Evolutionary conservation across 2,329 filamentous ascomycete genomes (phyloP), one percentile per base, ranked within the genome.

Genomic region (Aureobasidium mangrovei): DNA sequence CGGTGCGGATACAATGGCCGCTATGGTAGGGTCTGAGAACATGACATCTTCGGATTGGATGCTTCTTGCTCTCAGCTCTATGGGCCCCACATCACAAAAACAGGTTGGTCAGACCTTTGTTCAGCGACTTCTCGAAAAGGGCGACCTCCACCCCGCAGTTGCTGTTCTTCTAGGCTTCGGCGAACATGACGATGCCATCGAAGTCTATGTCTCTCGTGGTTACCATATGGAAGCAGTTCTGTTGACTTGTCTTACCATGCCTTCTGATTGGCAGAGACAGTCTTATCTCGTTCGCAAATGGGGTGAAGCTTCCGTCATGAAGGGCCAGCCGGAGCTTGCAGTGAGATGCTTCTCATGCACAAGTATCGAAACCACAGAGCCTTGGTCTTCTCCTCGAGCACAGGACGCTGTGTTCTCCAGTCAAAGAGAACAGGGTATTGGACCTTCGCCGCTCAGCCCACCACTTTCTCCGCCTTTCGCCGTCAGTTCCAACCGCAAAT

Each of bases 11-110:
- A 79, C 89, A 39, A 87, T 95, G 80, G 79, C 83, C 8, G 82
- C 87, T 2, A 87, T 85, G 74, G 72, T 83, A 36, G 74, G 82
- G 41, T 86, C 89, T 0, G 83, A 91, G 60, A 85, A 88, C n/a
- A 91, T 93, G 79, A 91, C 89, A 7, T 89, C 87, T 2, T 88
- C 88, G 0, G 93, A 97, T 69, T 98, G 93, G 93, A 96, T 98
- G 89, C 73, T 97, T 56, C 74, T 98, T 35, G 91, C 93, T 8
- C 72, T 98, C 49, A 95, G 88, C 65, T 87, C 88, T 39, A 94
- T 97, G 70, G 89, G 87, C 0, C 66, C 70, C 38, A 72, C 74
- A 36, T 89, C 89, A 1, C 88, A 94, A 63, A 91, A 94, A 67
- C 94, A 95, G 67, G 82, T 97, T 12, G 90, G 88, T 1, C 86